Evolutionary conservation across 1,139 yeast species (phyloP).

Genomic region (Debaryomyces subglobosus): DNA sequence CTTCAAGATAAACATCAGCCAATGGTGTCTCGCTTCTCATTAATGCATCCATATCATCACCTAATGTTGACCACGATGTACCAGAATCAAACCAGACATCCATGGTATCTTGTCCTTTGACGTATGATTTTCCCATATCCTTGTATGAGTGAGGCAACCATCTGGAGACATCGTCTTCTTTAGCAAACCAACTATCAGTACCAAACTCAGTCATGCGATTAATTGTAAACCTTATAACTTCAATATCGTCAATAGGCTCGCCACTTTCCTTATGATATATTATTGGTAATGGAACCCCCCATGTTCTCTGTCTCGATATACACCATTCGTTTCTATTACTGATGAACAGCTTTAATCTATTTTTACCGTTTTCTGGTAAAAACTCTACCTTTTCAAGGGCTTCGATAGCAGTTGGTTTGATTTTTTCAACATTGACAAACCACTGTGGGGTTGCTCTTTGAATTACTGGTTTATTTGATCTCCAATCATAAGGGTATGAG

Average conservation of each 20-base stretch:
- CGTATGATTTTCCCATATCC: conserved; percentile 43
- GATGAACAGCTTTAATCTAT: conserved; percentile 72
- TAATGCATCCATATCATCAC: conserved; percentile 31
- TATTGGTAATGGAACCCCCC: conserved; percentile 99
- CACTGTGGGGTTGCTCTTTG: conserved; percentile 96
- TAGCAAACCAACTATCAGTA: conserved; percentile 79
- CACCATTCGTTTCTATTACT: conserved; percentile 93
- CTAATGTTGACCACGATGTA: conserved; percentile 80
- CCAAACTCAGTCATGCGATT: conserved; percentile 57
- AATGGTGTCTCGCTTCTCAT: conserved; percentile 32
- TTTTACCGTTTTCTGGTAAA: conserved; percentile 71
- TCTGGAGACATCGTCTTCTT: conserved; percentile 51
- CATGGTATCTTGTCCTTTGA: conserved; percentile 87
- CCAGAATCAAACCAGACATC: conserved; percentile 99
- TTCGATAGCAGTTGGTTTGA: conserved; percentile 62
- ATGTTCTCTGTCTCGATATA: conserved; percentile 91
- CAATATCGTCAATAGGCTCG: conserved; percentile 58
- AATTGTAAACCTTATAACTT: conserved; percentile 57
- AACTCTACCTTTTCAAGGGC: conserved; percentile 68
- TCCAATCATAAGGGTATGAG: conserved; percentile 96
- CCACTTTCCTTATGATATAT: conserved; percentile 63
- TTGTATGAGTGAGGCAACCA: conserved; percentile 67
- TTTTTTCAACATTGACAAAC: conserved; percentile 84
- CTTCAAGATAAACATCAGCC: conserved; percentile 87
- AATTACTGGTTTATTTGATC: conserved; percentile 93